A percentile compares a stretch with the other conserved stretches of the same genome.
phyloP scores from a whole-genome alignment of 768 basidiomycete genomes.

The Chalciporus chontae region DNA sequence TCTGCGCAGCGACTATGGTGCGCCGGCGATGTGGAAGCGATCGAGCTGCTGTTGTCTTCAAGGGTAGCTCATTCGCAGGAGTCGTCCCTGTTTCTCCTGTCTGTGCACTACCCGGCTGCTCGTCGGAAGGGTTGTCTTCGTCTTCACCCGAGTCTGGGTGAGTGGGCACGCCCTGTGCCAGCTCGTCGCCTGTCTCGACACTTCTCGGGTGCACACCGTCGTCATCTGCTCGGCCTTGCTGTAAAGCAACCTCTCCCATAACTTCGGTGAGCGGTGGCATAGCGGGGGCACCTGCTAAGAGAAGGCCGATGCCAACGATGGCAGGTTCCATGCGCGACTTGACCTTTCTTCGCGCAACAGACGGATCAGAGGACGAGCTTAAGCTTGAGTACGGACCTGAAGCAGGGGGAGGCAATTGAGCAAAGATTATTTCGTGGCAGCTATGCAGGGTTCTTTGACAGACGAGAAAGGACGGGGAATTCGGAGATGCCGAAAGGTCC shows the following conservation, averaged over 20 bases:
- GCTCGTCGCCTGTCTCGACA: conserved; percentile 43
- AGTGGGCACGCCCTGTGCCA: conserved; percentile 27
- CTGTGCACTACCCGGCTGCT: conserved; percentile 33
- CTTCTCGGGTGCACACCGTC: conserved; percentile 48
- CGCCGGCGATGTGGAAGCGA: conserved; percentile 35
- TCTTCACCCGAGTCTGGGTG: conserved; percentile 29
- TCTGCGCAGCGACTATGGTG: conserved; percentile 65
- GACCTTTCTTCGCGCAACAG: conserved; percentile 58
- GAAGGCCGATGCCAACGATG: conserved; percentile 78
- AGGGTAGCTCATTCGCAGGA: conserved; percentile 13
- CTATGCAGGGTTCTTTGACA: conserved; percentile 88
- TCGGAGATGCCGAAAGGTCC: conserved; percentile 56
- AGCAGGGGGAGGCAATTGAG: conserved; percentile 68
- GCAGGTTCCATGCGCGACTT: conserved; percentile 71
- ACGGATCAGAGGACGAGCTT: conserved; percentile 45
- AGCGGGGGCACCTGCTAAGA: conserved; percentile 73
- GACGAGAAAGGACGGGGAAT: conserved; percentile 78
- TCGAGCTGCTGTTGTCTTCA: conserved; percentile 8
- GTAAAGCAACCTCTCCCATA: conserved; percentile 80
- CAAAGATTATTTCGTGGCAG: conserved; percentile 96
- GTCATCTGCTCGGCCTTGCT: conserved; percentile 81
- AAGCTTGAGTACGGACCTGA: conserved; percentile 66
- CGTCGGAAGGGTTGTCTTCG: conserved; percentile 44
- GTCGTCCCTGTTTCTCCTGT: conserved; percentile 12
- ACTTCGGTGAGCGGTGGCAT: conserved; percentile 72